A percentile compares a stretch with the other conserved stretches of the same genome.
phyloP scores from a whole-genome alignment of 2,329 filamentous ascomycete species.

The Verticillium tricorpus region DNA sequence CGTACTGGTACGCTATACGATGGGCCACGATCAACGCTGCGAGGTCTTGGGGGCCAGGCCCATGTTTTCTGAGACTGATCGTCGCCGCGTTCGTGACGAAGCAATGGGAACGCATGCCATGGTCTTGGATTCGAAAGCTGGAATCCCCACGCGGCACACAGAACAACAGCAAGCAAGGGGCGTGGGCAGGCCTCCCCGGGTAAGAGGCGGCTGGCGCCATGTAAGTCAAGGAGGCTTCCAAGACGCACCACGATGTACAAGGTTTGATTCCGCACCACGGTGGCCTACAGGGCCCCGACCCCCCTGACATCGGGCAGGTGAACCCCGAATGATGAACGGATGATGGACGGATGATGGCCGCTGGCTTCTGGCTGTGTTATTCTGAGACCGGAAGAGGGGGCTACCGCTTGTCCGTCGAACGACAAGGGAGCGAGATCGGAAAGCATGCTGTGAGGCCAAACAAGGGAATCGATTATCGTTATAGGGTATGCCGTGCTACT shows the following conservation, averaged over 20 bases:
- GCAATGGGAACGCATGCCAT: neutral
- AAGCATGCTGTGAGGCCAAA: neutral
- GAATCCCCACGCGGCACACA: neutral
- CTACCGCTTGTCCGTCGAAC: neutral
- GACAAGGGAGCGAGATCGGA: neutral
- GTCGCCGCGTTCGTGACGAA: neutral
- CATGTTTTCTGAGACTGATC: neutral
- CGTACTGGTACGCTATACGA: neutral
- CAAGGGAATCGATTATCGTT: neutral
- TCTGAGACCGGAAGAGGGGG: neutral
- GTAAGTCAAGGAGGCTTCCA: neutral
- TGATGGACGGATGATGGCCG: neutral
- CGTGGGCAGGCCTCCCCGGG: neutral
- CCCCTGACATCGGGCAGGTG: neutral
- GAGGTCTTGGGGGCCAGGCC: neutral
- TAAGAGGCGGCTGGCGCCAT: neutral
- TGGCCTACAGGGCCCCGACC: neutral
- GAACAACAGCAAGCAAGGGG: neutral
- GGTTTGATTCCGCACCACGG: neutral
- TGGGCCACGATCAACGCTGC: neutral
- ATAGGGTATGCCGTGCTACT: neutral
- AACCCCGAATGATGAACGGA: too few relatives aligned
- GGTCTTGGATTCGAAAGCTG: neutral
- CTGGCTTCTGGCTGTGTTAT: neutral
- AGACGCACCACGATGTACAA: neutral